Conservation (phyloP, 2,329 filamentous ascomycete genomes). For the Beauveria sp. region DNA sequence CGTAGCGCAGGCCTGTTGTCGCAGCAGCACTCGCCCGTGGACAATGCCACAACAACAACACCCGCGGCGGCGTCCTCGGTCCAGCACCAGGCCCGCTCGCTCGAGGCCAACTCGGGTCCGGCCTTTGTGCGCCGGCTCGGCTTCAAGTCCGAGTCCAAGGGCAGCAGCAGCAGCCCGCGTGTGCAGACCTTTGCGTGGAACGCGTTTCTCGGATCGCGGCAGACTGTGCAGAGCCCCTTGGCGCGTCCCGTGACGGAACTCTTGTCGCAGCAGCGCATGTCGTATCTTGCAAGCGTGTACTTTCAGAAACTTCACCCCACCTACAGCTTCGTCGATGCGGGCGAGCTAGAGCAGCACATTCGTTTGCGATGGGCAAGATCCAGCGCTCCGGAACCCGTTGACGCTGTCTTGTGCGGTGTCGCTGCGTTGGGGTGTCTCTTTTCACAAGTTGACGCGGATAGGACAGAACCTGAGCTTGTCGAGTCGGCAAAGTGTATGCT, state of each 20-base stretch:
- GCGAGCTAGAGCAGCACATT: constrained; percentile 24
- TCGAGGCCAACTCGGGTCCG: constrained; percentile 51
- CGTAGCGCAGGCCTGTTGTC: background rate
- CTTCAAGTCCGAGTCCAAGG: constrained; percentile 43
- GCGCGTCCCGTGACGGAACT: constrained; percentile 36
- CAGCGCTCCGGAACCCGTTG: constrained; percentile 27
- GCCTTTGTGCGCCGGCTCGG: constrained; percentile 47
- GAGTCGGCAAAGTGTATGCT: constrained; percentile 38
- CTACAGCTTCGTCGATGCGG: constrained; percentile 41
- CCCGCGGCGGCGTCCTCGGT: constrained; percentile 20
- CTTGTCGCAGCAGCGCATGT: constrained; percentile 40
- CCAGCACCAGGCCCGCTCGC: constrained; percentile 22
- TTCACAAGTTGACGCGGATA: constrained; percentile 33
- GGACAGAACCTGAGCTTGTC: constrained; percentile 37
- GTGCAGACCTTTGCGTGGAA: constrained; percentile 53
- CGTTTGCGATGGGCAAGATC: constrained; percentile 26
- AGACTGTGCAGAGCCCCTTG: constrained; percentile 15
- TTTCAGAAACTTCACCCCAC: constrained; percentile 45
- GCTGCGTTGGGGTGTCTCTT: constrained; percentile 47
- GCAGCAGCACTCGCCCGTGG: constrained; percentile 6
- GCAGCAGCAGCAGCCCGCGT: constrained; percentile 32
- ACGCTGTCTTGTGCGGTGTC: constrained; percentile 46
- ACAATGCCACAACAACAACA: constrained; percentile 13
- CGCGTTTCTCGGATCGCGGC: constrained; percentile 24
- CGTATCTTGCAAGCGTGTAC: constrained; percentile 36